phyloP scores from a whole-genome alignment of 768 basidiomycete species.

The Sporobolomyces roseus region DNA sequence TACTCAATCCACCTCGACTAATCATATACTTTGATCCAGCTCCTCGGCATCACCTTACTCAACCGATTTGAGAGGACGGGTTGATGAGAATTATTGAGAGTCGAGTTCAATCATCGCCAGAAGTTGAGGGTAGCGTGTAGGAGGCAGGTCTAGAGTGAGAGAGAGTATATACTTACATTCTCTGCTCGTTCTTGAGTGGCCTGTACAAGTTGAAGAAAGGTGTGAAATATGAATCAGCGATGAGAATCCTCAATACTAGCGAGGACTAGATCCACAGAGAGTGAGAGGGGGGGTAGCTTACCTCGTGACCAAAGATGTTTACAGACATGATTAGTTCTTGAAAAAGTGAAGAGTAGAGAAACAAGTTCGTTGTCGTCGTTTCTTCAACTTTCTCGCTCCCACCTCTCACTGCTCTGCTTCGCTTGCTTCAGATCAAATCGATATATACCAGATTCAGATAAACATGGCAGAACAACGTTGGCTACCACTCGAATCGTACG shows the following conservation, averaged over 20 bases:
- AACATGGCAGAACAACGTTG: slow-evolving; percentile 18
- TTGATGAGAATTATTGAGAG: no score
- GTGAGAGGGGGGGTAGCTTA: neutral
- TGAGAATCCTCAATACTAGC: neutral
- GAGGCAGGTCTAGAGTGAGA: neutral
- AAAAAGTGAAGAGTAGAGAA: neutral
- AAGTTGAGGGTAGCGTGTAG: neutral
- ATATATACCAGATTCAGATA: no score
- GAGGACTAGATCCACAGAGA: no score
- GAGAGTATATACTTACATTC: slow-evolving; percentile 43
- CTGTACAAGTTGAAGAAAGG: neutral
- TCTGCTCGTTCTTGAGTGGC: slow-evolving; percentile 82
- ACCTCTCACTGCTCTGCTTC: no score
- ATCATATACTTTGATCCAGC: no score
- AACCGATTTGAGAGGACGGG: no score
- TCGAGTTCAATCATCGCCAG: no score
- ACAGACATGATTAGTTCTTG: slow-evolving; percentile 55
- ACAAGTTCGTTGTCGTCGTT: neutral
- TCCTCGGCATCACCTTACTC: no score
- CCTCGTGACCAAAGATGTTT: slow-evolving; percentile 61
- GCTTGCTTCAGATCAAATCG: no score
- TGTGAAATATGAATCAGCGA: neutral
- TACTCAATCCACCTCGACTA: no score
- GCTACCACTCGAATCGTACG: slow-evolving; percentile 29
- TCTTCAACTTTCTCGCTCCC: neutral